These are phyloP conservation scores for Scedosporium dehoogii DNA, from an alignment of 2,329 filamentous ascomycete genomes.

Conservation along the genomic window DNA sequence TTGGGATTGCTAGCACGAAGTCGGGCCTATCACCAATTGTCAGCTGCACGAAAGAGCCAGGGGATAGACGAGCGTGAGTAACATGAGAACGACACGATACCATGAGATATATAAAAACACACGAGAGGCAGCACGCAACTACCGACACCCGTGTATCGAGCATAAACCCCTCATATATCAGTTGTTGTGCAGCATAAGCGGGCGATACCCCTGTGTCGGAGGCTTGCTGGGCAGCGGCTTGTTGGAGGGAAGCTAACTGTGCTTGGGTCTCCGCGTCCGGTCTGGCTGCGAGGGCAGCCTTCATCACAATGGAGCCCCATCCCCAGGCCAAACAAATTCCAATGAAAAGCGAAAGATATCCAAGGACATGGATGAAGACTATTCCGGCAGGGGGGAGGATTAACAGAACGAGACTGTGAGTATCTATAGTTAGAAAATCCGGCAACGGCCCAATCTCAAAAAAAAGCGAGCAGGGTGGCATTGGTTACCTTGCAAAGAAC, in stretches of 20 bases:
- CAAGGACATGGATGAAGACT: conserved; percentile 33
- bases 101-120: conserved; percentile 31
- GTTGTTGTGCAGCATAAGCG: conserved; percentile 16
- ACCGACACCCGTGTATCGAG: conserved; percentile 34
- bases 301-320: conserved; percentile 39
- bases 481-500: conserved; percentile 26
- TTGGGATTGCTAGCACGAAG: conserved; percentile 35
- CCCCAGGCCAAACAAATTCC: conserved; percentile 38
- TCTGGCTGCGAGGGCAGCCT: conserved; percentile 32
- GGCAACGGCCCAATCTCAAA: too few species aligned
- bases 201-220: conserved; percentile 19
- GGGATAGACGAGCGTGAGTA: background rate
- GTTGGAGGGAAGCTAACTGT: conserved; percentile 21
- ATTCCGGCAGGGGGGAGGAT: conserved; percentile 35
- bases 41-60: conserved; percentile 9
- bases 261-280: conserved; percentile 26
- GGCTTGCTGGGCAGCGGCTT: conserved; percentile 19
- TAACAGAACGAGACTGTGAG: conserved; percentile 24
- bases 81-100: background rate
- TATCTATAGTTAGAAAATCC: background rate
- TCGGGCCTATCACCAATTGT: conserved; percentile 18
- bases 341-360: conserved; percentile 28
- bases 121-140: conserved; percentile 25
- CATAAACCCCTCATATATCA: conserved; percentile 34
- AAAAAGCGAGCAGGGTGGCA: background rate